Percentiles rank a stretch among this genome's conserved stretches.
Conservation (phyloP, 352 stramenopile genomes). For the Elongisporangium prolatum region DNA sequence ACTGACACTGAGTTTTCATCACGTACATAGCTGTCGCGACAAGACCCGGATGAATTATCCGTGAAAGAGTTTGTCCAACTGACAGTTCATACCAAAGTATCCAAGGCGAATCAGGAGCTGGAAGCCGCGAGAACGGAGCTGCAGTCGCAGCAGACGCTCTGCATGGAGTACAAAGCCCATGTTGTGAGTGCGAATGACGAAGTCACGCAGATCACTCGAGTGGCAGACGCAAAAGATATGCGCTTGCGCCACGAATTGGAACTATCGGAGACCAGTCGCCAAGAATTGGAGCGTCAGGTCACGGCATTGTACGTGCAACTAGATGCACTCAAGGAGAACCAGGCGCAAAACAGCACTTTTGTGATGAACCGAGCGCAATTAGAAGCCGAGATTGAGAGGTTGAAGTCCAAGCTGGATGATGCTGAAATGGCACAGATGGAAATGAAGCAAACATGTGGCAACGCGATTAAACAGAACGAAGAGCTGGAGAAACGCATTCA, state of each 20-base stretch:
- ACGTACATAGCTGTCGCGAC: constrained; percentile 29
- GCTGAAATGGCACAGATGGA: constrained; percentile 7
- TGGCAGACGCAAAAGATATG: constrained; percentile 26
- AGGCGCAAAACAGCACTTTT: constrained; percentile 17
- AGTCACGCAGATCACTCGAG: constrained; percentile 19
- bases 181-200: constrained; percentile 26
- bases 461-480: constrained; percentile 18
- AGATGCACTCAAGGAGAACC: constrained; percentile 40
- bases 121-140: constrained; percentile 29
- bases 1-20: constrained; percentile 1
- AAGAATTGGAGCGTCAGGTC: constrained; percentile 52
- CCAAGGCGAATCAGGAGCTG: constrained; percentile 30
- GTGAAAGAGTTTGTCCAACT: constrained; percentile 64
- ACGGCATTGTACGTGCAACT: constrained; percentile 34
- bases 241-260: constrained; percentile 46
- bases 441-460: constrained; percentile 13
- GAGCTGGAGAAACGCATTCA: constrained; percentile 30
- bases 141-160: constrained; percentile 21
- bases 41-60: constrained; percentile 48
- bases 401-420: constrained; percentile 26
- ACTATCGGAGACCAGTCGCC: constrained; percentile 37
- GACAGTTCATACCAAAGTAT: constrained; percentile 38
- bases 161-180: constrained; percentile 24
- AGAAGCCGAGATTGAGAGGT: constrained; percentile 31
- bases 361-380: constrained; percentile 33